These are phyloP conservation scores for Salvia hispanica DNA, from an alignment of 257 asterid genomes.

Conservation along the genomic window DNA sequence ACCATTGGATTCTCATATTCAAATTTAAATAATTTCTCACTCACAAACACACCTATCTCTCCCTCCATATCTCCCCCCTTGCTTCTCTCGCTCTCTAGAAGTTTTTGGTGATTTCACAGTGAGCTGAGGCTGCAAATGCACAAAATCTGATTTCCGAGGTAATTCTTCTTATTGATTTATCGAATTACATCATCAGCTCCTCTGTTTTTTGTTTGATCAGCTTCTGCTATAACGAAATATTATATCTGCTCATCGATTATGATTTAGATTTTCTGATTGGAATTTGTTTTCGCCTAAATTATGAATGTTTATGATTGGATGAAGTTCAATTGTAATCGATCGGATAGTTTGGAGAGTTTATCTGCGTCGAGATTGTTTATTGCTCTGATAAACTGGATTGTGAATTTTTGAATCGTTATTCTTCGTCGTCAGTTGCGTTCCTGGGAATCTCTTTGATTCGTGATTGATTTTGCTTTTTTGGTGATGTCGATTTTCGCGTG, in stretches of 20 bases:
- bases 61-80: neutral
- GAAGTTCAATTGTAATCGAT: slow-evolving; percentile 22
- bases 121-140: slow-evolving; percentile 32
- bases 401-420: neutral
- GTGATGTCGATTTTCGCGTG: neutral
- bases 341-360: slow-evolving; percentile 21
- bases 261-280: neutral
- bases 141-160: slow-evolving; percentile 36
- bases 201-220: slow-evolving; percentile 10
- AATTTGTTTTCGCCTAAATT: slow-evolving; percentile 6
- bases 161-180: slow-evolving; percentile 17
- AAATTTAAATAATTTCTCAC: slow-evolving; percentile 25
- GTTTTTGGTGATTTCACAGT: slow-evolving; percentile 22
- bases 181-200: slow-evolving; percentile 7
- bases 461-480: neutral
- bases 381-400: neutral
- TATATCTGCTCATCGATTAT: neutral
- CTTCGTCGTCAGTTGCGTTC: slow-evolving; percentile 9
- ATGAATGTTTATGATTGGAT: slow-evolving; percentile 8
- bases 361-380: slow-evolving; percentile 15
- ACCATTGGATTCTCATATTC: slow-evolving; percentile 31
- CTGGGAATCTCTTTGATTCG: slow-evolving; percentile 19
- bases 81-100: slow-evolving; percentile 13
- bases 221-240: neutral
- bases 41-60: slow-evolving; percentile 2